A percentile compares a stretch with the other conserved stretches of the same genome.
Evolutionary conservation across 176 grass and related monocot genomes (phyloP).

Genomic region (Alopecurus myosuroides): DNA sequence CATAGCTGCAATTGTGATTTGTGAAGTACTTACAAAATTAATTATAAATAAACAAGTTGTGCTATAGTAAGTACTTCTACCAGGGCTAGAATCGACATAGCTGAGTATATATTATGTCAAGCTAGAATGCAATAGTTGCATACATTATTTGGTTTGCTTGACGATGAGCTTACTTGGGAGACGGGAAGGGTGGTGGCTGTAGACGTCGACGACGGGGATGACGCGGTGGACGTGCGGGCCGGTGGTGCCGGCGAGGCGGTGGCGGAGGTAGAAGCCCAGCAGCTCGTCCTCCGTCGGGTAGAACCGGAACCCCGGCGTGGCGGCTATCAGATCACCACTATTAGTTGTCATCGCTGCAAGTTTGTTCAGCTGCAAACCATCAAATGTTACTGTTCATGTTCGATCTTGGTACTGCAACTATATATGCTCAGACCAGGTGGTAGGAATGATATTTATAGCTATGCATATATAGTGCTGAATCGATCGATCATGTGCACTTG

Average conservation of each 20-base stretch:
- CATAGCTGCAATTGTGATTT: slow-evolving; percentile 23
- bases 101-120: too few species aligned
- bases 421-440: background rate
- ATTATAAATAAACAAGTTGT: background rate
- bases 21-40: background rate
- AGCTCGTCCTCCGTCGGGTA: slow-evolving; percentile 89
- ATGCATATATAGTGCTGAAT: background rate
- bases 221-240: slow-evolving; percentile 30
- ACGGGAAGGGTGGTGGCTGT: slow-evolving; percentile 48
- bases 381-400: background rate
- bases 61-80: background rate
- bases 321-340: background rate
- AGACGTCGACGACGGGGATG: slow-evolving; percentile 71
- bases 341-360: background rate
- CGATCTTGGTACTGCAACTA: background rate
- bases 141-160: background rate
- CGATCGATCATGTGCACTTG: background rate
- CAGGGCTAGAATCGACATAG: too few species aligned
- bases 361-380: background rate
- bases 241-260: slow-evolving; percentile 40
- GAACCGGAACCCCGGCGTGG: slow-evolving; percentile 55
- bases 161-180: slow-evolving; percentile 45
- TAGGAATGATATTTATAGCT: background rate
- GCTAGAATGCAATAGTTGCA: too few species aligned
- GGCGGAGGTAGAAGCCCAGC: slow-evolving; percentile 58